Conservation (phyloP, 2,329 filamentous ascomycete species). For the Erysiphe pulchra region DNA sequence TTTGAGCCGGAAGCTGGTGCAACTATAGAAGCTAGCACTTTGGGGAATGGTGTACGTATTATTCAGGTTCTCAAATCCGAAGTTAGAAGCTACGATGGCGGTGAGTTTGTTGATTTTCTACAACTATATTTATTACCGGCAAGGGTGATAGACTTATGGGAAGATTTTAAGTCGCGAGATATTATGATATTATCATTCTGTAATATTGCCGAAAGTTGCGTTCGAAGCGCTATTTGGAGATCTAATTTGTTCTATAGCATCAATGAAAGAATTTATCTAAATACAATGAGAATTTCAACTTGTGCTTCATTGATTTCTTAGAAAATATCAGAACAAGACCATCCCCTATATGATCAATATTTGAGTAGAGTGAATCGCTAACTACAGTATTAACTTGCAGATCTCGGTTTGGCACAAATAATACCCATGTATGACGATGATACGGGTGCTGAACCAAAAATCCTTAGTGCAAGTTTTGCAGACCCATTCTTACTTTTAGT, state of each 20-base stretch:
- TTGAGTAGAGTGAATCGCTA: not conserved
- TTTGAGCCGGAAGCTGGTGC: constrained; percentile 76
- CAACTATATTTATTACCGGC: not conserved
- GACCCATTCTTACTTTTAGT: constrained; percentile 71
- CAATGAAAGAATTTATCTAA: constrained; percentile 15
- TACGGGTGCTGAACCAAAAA: constrained; percentile 52
- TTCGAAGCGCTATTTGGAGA: constrained; percentile 13
- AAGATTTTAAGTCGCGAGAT: not conserved
- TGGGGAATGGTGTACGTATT: constrained; percentile 57
- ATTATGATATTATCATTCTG: not conserved
- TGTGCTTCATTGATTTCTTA: not conserved
- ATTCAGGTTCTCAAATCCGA: constrained; percentile 75
- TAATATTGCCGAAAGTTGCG: constrained; percentile 3
- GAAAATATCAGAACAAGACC: constrained; percentile 2
- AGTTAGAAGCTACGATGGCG: constrained; percentile 70
- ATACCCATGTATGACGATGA: constrained; percentile 82
- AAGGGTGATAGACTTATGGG: not conserved
- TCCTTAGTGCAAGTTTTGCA: constrained; percentile 57
- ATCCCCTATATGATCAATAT: not conserved
- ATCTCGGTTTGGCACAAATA: constrained; percentile 73
- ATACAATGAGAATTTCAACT: too few relatives aligned
- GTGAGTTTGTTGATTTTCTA: constrained; percentile 24
- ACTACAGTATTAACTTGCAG: constrained; percentile 18
- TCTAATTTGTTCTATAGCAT: constrained; percentile 16
- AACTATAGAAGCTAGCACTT: constrained; percentile 62